Evolutionary conservation across 805 yeast genomes (phyloP).

Genomic region (Kazachstania martiniae): DNA sequence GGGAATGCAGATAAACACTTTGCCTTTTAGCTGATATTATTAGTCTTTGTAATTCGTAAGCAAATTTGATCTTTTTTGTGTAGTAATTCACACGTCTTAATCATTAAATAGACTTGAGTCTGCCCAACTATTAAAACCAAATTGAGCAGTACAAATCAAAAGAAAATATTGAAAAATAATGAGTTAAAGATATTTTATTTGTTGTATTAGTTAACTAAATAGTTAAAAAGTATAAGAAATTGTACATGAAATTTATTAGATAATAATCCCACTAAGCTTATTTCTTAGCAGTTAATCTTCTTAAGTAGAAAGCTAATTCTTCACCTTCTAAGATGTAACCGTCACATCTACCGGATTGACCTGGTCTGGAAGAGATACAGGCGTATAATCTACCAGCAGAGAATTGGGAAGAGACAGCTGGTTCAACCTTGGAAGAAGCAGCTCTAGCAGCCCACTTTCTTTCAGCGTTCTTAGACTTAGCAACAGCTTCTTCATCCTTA

Average conservation of each 20-base stretch:
- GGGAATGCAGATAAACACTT: slow-evolving; percentile 55
- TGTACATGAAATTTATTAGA: slow-evolving; percentile 6
- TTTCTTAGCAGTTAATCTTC: slow-evolving; percentile 99
- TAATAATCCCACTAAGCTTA: slow-evolving; percentile 32
- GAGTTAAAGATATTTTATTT: slow-evolving; percentile 3
- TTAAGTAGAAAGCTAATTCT: slow-evolving; percentile 99
- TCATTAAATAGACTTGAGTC: too few species aligned
- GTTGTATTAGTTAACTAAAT: slow-evolving; percentile 4
- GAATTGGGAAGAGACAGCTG: slow-evolving; percentile 91
- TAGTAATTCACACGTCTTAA: too few species aligned
- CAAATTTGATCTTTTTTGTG: neutral
- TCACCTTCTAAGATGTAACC: slow-evolving; percentile 99
- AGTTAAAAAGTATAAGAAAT: slow-evolving; percentile 6
- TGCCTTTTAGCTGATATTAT: slow-evolving; percentile 28
- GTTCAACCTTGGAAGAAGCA: slow-evolving; percentile 71
- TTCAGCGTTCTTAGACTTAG: slow-evolving; percentile 69
- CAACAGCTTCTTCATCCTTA: slow-evolving; percentile 48
- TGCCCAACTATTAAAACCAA: too few species aligned
- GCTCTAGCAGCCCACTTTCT: slow-evolving; percentile 93
- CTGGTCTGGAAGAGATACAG: slow-evolving; percentile 98
- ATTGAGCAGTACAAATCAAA: too few species aligned
- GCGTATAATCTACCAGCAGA: slow-evolving; percentile 99
- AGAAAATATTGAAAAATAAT: too few species aligned
- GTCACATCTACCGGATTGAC: slow-evolving; percentile 99
- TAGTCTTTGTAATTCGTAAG: neutral